Evolutionary conservation across 1,284 basidiomycete species (phyloP).

Genomic region (Pterulicium gracile): DNA sequence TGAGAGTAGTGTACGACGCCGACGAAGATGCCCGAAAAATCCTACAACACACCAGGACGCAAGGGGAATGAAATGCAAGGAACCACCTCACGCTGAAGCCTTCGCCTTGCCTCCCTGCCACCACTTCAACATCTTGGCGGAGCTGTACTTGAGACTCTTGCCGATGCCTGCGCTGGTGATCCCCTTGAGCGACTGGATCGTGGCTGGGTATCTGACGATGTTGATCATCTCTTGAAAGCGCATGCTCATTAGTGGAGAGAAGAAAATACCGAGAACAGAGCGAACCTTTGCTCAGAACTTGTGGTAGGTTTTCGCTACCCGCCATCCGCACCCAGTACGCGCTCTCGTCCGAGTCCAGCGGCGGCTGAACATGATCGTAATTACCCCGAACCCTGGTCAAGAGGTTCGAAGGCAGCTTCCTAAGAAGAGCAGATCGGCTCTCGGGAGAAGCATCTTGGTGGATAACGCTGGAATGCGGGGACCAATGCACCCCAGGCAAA

Average conservation of each 20-base stretch:
- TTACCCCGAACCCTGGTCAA: slow-evolving; percentile 44
- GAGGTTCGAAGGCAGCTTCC: slow-evolving; percentile 65
- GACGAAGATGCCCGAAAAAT: no score
- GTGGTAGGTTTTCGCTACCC: slow-evolving; percentile 45
- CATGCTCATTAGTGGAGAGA: neutral
- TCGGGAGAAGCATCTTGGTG: slow-evolving; percentile 62
- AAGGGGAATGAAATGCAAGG: no score
- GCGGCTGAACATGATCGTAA: slow-evolving; percentile 25
- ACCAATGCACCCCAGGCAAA: slow-evolving; percentile 69
- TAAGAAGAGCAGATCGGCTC: slow-evolving; percentile 62
- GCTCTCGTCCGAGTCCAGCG: slow-evolving; percentile 44
- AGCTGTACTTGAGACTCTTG: slow-evolving; percentile 70
- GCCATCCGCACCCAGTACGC: slow-evolving; percentile 72
- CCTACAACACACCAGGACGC: no score
- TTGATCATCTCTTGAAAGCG: slow-evolving; percentile 48
- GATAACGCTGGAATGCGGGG: slow-evolving; percentile 32
- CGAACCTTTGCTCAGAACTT: slow-evolving; percentile 51
- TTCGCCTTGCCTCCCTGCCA: slow-evolving; percentile 44
- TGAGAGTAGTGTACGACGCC: neutral
- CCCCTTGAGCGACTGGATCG: slow-evolving; percentile 81
- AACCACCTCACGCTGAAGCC: no score
- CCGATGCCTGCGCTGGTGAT: slow-evolving; percentile 72
- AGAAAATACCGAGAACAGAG: slow-evolving; percentile 11
- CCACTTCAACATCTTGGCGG: slow-evolving; percentile 79
- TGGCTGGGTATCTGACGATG: slow-evolving; percentile 78